phyloP scores from a whole-genome alignment of 75 land plant species.

The Adiantum capillusveneris region DNA sequence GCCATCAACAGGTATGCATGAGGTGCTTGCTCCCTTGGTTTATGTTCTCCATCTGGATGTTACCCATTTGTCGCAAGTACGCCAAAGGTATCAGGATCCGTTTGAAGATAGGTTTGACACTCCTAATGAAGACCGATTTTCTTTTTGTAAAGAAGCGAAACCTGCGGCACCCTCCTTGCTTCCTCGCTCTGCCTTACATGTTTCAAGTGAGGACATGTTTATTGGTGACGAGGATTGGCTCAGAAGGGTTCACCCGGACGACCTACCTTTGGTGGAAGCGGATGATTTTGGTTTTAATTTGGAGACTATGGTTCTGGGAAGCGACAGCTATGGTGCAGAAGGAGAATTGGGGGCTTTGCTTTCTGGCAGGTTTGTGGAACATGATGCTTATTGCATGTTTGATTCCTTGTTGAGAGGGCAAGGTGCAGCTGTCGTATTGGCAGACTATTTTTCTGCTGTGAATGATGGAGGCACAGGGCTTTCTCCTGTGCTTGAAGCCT shows the following conservation, averaged over 20 bases:
- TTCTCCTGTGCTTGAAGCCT: slow-evolving; percentile 75
- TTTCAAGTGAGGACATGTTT: background rate
- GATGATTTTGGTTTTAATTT: slow-evolving; percentile 50
- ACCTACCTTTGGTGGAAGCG: background rate
- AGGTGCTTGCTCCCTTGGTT: slow-evolving; percentile 82
- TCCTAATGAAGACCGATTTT: background rate
- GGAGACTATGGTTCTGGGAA: slow-evolving; percentile 54
- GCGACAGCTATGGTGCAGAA: slow-evolving; percentile 88
- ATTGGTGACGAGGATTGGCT: slow-evolving; percentile 1
- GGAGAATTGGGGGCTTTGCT: slow-evolving; percentile 82
- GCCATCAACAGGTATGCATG: slow-evolving; percentile 78
- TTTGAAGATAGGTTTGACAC: slow-evolving; percentile 81
- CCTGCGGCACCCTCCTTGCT: too few relatives aligned
- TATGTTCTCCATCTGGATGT: slow-evolving; percentile 83
- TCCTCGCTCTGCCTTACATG: background rate
- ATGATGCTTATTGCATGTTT: slow-evolving; percentile 91
- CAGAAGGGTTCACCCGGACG: slow-evolving; percentile 2
- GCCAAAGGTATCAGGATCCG: slow-evolving; percentile 52
- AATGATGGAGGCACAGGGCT: slow-evolving; percentile 28
- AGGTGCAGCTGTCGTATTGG: slow-evolving; percentile 55
- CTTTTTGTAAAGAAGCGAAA: background rate
- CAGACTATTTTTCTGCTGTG: slow-evolving; percentile 53
- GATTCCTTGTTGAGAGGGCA: slow-evolving; percentile 78
- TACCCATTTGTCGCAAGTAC: slow-evolving; percentile 48
- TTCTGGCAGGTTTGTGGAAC: slow-evolving; percentile 82